Evolutionary conservation across 1,139 yeast species (phyloP).

Genomic region (Wickerhamomyces sp.): DNA sequence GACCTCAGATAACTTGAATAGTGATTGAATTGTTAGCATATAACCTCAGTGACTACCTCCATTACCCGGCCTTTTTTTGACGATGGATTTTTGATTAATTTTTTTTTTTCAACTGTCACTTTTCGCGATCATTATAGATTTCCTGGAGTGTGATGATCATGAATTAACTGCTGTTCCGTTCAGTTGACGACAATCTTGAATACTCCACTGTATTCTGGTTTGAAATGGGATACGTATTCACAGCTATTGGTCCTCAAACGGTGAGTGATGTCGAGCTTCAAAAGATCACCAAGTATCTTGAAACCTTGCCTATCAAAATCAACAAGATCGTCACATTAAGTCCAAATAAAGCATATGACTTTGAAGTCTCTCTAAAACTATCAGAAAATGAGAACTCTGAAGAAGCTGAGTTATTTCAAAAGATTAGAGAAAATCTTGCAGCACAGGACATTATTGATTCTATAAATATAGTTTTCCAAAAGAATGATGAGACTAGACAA

Average conservation of each 20-base stretch:
- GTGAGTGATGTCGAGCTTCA: slow-evolving; percentile 9
- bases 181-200: too few species aligned
- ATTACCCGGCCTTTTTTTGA: too few species aligned
- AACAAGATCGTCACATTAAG: slow-evolving; percentile 23
- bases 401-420: slow-evolving; percentile 8
- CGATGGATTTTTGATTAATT: too few species aligned
- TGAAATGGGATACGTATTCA: slow-evolving; percentile 15
- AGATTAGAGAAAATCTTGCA: slow-evolving; percentile 22
- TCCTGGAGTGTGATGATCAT: too few species aligned
- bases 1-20: too few species aligned
- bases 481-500: slow-evolving; percentile 36
- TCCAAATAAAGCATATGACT: slow-evolving; percentile 30
- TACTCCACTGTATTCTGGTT: too few species aligned
- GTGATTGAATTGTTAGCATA: too few species aligned
- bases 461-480: slow-evolving; percentile 46
- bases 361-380: slow-evolving; percentile 13
- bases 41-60: too few species aligned
- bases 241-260: slow-evolving; percentile 18
- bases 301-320: slow-evolving; percentile 25
- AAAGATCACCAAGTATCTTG: slow-evolving; percentile 21
- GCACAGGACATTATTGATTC: slow-evolving; percentile 1
- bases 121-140: too few species aligned
- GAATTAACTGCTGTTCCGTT: too few species aligned
- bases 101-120: too few species aligned
- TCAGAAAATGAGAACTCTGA: slow-evolving; percentile 14